Conservation (phyloP, 306 rosid species). For the Acacia crassicarpa region DNA sequence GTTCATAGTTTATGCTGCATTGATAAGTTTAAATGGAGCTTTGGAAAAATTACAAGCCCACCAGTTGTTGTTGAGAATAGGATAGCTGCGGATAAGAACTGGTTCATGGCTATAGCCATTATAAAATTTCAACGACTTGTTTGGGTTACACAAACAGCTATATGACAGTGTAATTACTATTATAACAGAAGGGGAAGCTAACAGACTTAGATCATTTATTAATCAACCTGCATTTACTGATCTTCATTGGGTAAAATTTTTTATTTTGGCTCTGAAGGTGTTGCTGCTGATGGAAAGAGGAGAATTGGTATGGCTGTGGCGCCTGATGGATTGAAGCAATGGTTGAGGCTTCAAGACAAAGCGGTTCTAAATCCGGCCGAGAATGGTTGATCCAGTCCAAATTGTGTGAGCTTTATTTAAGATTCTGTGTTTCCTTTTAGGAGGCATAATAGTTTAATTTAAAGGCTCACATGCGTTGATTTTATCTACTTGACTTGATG, state of each 20-base stretch:
- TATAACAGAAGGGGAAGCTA: slow-evolving; percentile 81
- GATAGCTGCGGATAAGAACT: neutral
- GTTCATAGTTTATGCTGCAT: slow-evolving; percentile 9
- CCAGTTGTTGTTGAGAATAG: neutral
- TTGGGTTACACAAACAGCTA: neutral
- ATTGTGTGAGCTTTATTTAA: neutral
- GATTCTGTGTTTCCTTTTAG: neutral
- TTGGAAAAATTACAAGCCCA: neutral
- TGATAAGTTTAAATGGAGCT: neutral
- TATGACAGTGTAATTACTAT: slow-evolving; percentile 6
- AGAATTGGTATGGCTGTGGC: no score
- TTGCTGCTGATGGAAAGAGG: no score
- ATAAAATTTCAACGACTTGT: slow-evolving; percentile 10
- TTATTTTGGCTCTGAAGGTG: slow-evolving; percentile 6
- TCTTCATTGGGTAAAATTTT: slow-evolving; percentile 89
- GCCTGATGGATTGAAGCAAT: no score
- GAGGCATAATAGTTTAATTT: neutral
- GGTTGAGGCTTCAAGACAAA: no score
- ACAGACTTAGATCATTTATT: slow-evolving; percentile 66
- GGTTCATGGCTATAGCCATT: neutral
- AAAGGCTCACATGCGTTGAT: neutral
- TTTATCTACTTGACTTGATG: slow-evolving; percentile 10
- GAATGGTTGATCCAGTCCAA: neutral
- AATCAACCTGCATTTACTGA: slow-evolving; percentile 88
- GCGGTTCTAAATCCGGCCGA: no score